Evolutionary conservation across 202 grass and related monocot genomes (phyloP), one percentile per base, ranked within the genome.

Genomic region (Cymbopogon flexuosus): DNA sequence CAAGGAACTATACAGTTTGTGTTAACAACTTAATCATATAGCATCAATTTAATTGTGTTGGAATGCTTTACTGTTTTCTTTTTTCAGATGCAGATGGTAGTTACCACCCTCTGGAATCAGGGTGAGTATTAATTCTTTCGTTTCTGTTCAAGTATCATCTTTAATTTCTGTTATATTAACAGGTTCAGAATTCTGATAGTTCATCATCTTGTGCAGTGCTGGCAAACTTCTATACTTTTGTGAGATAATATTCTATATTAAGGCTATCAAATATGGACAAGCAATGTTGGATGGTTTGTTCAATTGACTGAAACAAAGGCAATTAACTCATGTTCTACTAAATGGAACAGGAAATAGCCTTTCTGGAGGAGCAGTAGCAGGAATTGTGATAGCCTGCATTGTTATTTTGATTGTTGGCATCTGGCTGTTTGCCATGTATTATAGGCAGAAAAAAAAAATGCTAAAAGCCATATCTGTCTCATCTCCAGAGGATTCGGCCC

Each of bases 291-390:
- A 59, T n/a, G 35, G 34, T 58, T 65, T 72, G 16, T 51, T 70
- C n/a, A 72, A 21, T 21, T 46, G 54, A 61, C 27, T 5, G 16
- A 15, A 81, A 49, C 10, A 4, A 12, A 33, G 73, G n/a, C 33
- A 54, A 81, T 59, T 36, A 75, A 82, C 36, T 68, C 42, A 39
- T 4, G 16, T 70, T 65, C 40, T 43, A 67, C 54, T 74, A 15
- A 27, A 66, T 70, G 74, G 75, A 91, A 79, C 69, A 78, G 57
- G 77, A 54, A 67, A 76, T 58, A 83, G 34, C 37, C 49, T 85
- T 71, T 88, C 91, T 61, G 68, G 62, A 5, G 86, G 83, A 76
- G 80, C 62, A 30, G 79, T 91, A 79, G 86, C 84, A 75, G 91
- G 88, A 60, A 91, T 91, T 79, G 80, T 84, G 79, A 34, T 89